A percentile compares a stretch with the other conserved stretches of the same genome.
Evolutionary conservation across 306 rosid species (phyloP).

Genomic region (Fagus sylvatica): DNA sequence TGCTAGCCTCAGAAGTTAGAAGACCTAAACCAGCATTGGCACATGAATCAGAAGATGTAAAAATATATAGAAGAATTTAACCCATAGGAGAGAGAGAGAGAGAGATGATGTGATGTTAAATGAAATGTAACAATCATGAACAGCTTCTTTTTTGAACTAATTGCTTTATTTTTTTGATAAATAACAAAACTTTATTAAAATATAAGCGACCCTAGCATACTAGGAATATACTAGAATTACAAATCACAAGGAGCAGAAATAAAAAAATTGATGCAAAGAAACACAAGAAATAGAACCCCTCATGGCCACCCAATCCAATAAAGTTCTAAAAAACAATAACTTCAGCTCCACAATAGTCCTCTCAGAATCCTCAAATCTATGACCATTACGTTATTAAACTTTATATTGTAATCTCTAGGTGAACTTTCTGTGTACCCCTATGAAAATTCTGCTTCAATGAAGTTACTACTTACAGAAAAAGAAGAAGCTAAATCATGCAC

Average conservation of each 20-base stretch:
- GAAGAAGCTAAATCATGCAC: not conserved
- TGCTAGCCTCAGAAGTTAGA: constrained; percentile 56
- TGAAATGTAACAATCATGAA: not conserved
- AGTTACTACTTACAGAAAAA: not conserved
- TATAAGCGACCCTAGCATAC: no score
- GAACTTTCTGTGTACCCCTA: not conserved
- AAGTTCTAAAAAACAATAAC: no score
- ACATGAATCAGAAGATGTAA: constrained; percentile 37
- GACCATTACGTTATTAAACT: not conserved
- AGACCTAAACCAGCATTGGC: constrained; percentile 58
- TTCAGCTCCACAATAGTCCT: no score
- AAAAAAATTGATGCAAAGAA: no score
- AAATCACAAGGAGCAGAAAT: no score
- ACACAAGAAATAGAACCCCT: no score
- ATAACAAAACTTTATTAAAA: no score
- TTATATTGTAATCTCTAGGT: not conserved
- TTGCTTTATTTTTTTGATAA: not conserved
- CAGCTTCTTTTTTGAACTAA: not conserved
- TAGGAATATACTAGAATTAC: no score
- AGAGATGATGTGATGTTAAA: not conserved
- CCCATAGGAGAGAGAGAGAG: not conserved
- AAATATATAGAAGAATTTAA: not conserved
- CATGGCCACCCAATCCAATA: no score
- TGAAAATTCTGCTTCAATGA: not conserved
- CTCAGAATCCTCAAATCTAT: no score